phyloP scores from a whole-genome alignment of 768 basidiomycete species.

The Mycena rosella region DNA sequence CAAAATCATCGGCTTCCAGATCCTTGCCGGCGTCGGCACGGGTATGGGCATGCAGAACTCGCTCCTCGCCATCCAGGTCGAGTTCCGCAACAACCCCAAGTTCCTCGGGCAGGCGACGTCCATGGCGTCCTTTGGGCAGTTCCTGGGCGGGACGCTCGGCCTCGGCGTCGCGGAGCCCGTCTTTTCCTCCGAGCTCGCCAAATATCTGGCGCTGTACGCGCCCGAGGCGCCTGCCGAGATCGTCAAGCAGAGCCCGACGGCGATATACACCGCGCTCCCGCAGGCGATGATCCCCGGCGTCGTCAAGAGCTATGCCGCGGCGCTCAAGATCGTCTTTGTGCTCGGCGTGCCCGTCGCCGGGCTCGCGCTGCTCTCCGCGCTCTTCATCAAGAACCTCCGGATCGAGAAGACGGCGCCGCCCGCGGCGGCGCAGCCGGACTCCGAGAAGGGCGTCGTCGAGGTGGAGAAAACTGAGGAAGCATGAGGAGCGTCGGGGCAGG shows the following conservation, averaged over 20 bases:
- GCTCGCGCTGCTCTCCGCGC: not conserved
- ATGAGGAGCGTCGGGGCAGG: too few species aligned
- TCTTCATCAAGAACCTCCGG: slow-evolving; percentile 11
- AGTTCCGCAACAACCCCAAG: slow-evolving; percentile 22
- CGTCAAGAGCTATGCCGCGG: slow-evolving; percentile 16
- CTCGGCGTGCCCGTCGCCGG: slow-evolving; percentile 25
- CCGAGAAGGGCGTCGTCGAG: not conserved
- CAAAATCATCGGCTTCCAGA: slow-evolving; percentile 29
- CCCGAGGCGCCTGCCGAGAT: slow-evolving; percentile 30
- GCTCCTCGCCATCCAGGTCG: slow-evolving; percentile 36
- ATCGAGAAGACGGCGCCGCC: not conserved
- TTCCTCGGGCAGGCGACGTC: slow-evolving; percentile 33
- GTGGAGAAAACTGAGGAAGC: too few species aligned
- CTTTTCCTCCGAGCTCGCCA: slow-evolving; percentile 25
- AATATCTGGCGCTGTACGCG: slow-evolving; percentile 25
- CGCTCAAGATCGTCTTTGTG: slow-evolving; percentile 23
- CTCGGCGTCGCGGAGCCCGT: slow-evolving; percentile 30
- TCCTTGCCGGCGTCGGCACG: slow-evolving; percentile 33
- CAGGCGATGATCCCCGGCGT: slow-evolving; percentile 32
- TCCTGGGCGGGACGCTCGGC: slow-evolving; percentile 32
- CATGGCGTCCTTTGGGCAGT: slow-evolving; percentile 33
- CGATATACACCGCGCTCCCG: slow-evolving; percentile 29
- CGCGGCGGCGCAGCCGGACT: not conserved
- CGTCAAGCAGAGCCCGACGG: slow-evolving; percentile 28
- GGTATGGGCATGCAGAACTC: slow-evolving; percentile 38